Percentiles rank a stretch among this genome's conserved stretches.
phyloP scores from a whole-genome alignment of 257 asterid genomes.

The Solanum tarijense region DNA sequence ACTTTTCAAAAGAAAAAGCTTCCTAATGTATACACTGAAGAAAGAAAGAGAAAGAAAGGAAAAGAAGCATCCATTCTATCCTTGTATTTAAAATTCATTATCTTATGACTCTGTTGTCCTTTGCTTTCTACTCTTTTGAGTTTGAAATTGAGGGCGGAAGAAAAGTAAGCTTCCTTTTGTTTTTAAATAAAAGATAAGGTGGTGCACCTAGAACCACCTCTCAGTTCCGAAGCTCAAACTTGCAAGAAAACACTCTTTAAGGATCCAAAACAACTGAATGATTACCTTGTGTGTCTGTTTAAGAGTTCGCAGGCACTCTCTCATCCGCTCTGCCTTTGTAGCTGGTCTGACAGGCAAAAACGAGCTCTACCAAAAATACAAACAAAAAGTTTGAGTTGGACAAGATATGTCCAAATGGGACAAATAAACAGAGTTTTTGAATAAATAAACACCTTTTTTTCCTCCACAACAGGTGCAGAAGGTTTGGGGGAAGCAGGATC shows the following conservation, averaged over 20 bases:
- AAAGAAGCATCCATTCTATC: background rate
- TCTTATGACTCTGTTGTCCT: background rate
- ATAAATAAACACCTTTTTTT: conserved; percentile 50
- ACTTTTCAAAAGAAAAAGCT: background rate
- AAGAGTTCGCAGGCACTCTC: conserved; percentile 84
- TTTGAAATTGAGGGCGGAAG: background rate
- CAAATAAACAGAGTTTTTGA: background rate
- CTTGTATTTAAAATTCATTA: background rate
- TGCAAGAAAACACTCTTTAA: background rate
- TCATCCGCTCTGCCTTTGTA: conserved; percentile 86
- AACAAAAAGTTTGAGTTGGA: conserved; percentile 6
- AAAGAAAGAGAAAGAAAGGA: background rate
- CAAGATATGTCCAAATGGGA: background rate
- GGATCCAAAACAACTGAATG: background rate
- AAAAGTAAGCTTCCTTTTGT: background rate
- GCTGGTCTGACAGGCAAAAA: conserved; percentile 76
- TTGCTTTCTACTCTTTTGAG: background rate
- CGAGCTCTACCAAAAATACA: conserved; percentile 46
- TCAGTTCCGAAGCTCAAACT: background rate
- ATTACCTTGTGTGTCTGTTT: conserved; percentile 84
- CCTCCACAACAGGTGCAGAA: conserved; percentile 78
- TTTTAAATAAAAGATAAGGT: background rate
- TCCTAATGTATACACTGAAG: background rate
- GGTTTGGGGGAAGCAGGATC: conserved; percentile 58
- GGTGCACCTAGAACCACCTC: background rate